Evolutionary conservation across 805 yeast genomes (phyloP).

Genomic region (Sugiyamaella marilandica): DNA sequence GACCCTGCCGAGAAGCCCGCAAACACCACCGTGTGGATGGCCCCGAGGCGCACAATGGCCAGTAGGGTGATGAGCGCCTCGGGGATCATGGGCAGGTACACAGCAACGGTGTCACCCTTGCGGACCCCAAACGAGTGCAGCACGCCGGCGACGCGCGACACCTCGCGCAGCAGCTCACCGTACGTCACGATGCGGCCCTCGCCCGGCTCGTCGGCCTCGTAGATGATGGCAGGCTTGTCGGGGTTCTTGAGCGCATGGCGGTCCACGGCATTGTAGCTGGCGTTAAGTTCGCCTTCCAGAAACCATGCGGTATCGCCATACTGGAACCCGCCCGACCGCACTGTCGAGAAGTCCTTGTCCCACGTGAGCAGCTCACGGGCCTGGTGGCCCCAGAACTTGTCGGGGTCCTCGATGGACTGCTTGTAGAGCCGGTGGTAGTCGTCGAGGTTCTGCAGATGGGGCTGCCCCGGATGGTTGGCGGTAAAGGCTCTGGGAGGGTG

Average conservation of each 20-base stretch:
- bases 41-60: constrained; percentile 91
- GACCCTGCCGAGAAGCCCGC: constrained; percentile 97
- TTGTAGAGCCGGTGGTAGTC: constrained; percentile 67
- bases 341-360: constrained; percentile 71
- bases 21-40: constrained; percentile 91
- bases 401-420: constrained; percentile 75
- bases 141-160: constrained; percentile 81
- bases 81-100: constrained; percentile 95
- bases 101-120: constrained; percentile 95
- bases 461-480: constrained; percentile 28
- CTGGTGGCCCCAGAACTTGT: constrained; percentile 68
- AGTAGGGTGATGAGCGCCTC: constrained; percentile 92
- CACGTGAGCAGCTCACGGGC: constrained; percentile 71
- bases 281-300: constrained; percentile 86
- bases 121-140: constrained; percentile 78
- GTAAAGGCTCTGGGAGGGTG: constrained; percentile 27
- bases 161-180: constrained; percentile 79
- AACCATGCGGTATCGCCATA: constrained; percentile 90
- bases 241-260: constrained; percentile 90
- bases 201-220: constrained; percentile 89
- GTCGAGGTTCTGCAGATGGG: constrained; percentile 55
- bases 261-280: constrained; percentile 89
- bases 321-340: constrained; percentile 56
- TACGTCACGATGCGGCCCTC: constrained; percentile 73
- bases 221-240: constrained; percentile 60